Base-by-base conservation (phyloP, 176 grass and related monocot species). In the Eremochloa ophiuroides region DNA sequence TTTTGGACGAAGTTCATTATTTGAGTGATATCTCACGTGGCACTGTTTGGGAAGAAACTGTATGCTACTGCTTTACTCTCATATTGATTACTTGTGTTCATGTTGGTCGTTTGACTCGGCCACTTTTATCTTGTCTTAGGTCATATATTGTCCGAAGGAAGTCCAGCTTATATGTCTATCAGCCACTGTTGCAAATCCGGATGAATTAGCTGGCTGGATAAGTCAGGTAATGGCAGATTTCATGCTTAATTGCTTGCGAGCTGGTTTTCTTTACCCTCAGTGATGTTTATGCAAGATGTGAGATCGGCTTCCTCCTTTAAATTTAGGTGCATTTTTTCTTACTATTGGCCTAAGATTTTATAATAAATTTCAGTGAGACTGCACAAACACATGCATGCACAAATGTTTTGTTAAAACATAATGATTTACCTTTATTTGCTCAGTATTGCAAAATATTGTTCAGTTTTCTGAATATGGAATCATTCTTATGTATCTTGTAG, bases 1-100 rank as follows among this genome's bases (percentile, higher is more conserved):
- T 98, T 83, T 87, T 98, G 68, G 95, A 98, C 68, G 95, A 98
- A 93, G 95, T 98, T 11, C 95, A 98, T 88, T 98, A 98, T 85
- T 85, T 98, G 50, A 98, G 95, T 81, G 92, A 98, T 62, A 98
- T 93, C 76, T 95, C 95, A 78, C 95, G 95, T 22, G 95, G 95
- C 69, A 98, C 95, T 71, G 95, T 98, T 86, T 98, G 95, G 95
- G 95, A 98, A 91, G 95, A 98, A 86, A 98, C 90, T 83, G 95
- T 98, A 93, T 82, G 92, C 82, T 90, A 33, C 69, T 75, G 15
- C 27, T 81, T 63, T 60, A 77, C 61, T 91, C 64, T 69, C 18
- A 29, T 60, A 47, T 56, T 46, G 18, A 47, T 74, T 26, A n/a
- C 59, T 34, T 71, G 59, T 74, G 55, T 80, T 70, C 20, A 43